Evolutionary conservation across 495 filamentous ascomycete genomes (phyloP).

Genomic region (Parathielavia appendiculata): DNA sequence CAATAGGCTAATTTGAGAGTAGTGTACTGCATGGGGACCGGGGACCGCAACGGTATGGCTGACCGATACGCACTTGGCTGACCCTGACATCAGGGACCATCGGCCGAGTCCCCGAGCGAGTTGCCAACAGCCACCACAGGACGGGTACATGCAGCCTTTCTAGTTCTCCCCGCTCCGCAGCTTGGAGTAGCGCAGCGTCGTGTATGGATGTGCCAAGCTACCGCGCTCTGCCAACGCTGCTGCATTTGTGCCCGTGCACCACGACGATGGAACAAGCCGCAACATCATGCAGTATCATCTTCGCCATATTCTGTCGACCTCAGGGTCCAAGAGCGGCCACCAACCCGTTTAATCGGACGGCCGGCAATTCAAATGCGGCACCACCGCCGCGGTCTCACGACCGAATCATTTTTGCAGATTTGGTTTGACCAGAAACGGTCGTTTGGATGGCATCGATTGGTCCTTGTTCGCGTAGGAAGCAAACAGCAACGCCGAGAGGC

Average conservation of each 20-base stretch:
- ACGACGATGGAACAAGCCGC: neutral
- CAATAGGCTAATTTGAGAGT: too few species aligned
- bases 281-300: neutral
- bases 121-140: neutral
- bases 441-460: neutral
- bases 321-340: neutral
- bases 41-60: too few species aligned
- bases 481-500: neutral
- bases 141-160: neutral
- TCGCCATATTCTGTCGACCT: neutral
- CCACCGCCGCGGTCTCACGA: neutral
- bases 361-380: slow-evolving; percentile 5
- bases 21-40: too few species aligned
- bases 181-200: too few species aligned
- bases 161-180: too few species aligned
- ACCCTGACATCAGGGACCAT: too few species aligned
- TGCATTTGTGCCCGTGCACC: neutral
- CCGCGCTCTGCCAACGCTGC: neutral
- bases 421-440: neutral
- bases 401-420: neutral
- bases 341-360: neutral
- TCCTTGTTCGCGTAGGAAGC: neutral
- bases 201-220: neutral
- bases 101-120: too few species aligned
- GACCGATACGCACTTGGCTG: neutral